These are phyloP conservation scores for Globisporangium paroecandrum DNA, from an alignment of 352 stramenopile species.

Conservation along the genomic window DNA sequence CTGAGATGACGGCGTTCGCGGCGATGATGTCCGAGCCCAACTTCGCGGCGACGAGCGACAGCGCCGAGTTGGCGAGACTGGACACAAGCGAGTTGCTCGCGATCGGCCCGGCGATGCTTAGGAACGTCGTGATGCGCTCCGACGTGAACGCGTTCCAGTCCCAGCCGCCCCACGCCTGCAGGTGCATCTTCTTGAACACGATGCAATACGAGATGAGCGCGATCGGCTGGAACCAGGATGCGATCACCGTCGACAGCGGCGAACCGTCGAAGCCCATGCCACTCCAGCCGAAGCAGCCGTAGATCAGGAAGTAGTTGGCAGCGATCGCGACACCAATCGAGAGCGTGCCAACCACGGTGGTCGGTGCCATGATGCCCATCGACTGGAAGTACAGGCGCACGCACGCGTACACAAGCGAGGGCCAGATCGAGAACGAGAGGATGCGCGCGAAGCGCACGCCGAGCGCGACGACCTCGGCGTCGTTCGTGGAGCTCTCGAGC, in stretches of 20 bases:
- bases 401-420: conserved; percentile 72
- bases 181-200: conserved; percentile 68
- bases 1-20: conserved; percentile 69
- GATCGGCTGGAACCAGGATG: conserved; percentile 78
- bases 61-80: conserved; percentile 64
- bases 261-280: conserved; percentile 79
- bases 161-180: conserved; percentile 72
- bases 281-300: conserved; percentile 46
- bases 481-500: conserved; percentile 60
- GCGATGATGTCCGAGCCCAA: conserved; percentile 76
- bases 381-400: conserved; percentile 82
- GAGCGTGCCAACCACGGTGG: conserved; percentile 61
- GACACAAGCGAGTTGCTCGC: conserved; percentile 67
- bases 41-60: conserved; percentile 67
- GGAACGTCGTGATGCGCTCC: conserved; percentile 60
- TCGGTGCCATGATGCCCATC: conserved; percentile 75
- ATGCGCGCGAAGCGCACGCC: conserved; percentile 74
- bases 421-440: conserved; percentile 74
- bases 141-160: conserved; percentile 49
- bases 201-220: conserved; percentile 74
- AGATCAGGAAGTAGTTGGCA: conserved; percentile 69
- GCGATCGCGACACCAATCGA: conserved; percentile 61
- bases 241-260: conserved; percentile 68
- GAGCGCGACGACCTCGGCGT: conserved; percentile 60
- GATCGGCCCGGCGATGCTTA: conserved; percentile 60